Evolutionary conservation across 768 basidiomycete genomes (phyloP).

Genomic region (Boletus vermiculosoides): DNA sequence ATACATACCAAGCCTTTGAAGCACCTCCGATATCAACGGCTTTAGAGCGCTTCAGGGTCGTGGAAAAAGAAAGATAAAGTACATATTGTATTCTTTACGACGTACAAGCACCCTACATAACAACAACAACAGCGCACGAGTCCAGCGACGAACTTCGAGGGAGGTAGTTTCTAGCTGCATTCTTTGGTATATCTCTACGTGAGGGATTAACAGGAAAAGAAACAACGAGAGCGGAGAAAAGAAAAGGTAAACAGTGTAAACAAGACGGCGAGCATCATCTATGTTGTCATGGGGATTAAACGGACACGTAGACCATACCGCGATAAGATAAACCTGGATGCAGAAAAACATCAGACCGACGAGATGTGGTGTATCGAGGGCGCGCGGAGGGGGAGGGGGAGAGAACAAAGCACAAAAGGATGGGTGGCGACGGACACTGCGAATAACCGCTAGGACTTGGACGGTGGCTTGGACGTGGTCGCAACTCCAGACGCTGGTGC

Average conservation of each 20-base stretch:
- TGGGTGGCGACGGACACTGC: neutral
- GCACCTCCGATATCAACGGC: neutral
- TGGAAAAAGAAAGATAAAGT: neutral
- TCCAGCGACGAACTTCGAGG: neutral
- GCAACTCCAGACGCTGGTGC: slow-evolving; percentile 7
- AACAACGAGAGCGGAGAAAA: neutral
- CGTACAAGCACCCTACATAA: neutral
- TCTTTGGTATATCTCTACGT: slow-evolving; percentile 28
- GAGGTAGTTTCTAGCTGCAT: slow-evolving; percentile 14
- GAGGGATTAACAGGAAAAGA: neutral
- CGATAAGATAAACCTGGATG: slow-evolving; percentile 5
- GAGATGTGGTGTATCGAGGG: neutral
- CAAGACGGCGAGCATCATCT: slow-evolving; percentile 6
- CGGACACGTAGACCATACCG: slow-evolving; percentile 1
- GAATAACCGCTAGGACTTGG: slow-evolving; percentile 8
- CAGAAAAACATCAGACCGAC: neutral
- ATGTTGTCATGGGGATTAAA: slow-evolving; percentile 4
- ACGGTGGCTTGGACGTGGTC: slow-evolving; percentile 14
- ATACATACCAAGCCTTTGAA: neutral
- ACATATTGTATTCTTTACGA: slow-evolving; percentile 1
- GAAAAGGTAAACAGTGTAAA: neutral
- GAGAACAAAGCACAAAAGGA: neutral
- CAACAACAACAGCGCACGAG: neutral
- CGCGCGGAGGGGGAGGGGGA: neutral
- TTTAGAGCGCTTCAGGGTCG: neutral